phyloP scores from a whole-genome alignment of 208 protist genomes.

The Acanthamoeba royreba region DNA sequence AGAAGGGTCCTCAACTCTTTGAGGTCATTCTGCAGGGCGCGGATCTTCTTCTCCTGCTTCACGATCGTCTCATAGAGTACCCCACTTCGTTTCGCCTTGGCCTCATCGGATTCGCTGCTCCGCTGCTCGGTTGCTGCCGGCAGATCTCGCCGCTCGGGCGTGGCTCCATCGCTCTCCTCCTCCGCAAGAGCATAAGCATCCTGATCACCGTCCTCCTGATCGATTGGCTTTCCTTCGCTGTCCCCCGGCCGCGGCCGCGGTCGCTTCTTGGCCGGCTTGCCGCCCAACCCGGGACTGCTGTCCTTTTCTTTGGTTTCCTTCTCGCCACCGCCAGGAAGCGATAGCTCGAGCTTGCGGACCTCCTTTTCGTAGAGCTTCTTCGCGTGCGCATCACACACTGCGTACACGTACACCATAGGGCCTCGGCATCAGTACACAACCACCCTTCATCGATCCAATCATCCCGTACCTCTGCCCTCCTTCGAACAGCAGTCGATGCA shows the following conservation, averaged over 20 bases:
- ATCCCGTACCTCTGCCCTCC: neutral
- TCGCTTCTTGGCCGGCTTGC: neutral
- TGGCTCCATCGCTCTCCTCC: neutral
- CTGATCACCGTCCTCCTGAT: no score
- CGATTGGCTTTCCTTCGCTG: no score
- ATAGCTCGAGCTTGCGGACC: constrained; percentile 1
- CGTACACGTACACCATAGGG: neutral
- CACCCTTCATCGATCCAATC: neutral
- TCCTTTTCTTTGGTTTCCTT: neutral
- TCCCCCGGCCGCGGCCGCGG: no score
- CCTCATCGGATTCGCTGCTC: neutral
- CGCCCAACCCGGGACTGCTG: neutral
- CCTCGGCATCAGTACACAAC: neutral
- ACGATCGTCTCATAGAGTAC: neutral
- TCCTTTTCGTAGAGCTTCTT: constrained; percentile 26
- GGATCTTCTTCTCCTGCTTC: constrained; percentile 17
- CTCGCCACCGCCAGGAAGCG: neutral
- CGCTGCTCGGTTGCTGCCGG: neutral
- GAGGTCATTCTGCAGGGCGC: neutral
- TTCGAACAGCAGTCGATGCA: constrained; percentile 15
- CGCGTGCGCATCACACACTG: neutral
- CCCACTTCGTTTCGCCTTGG: neutral
- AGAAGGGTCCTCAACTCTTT: constrained; percentile 22
- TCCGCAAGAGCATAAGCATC: no score
- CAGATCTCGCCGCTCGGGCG: neutral